These are phyloP conservation scores for Rhizopus delemar DNA, from an alignment of 371 early-diverging fungal species.

Conservation along the genomic window DNA sequence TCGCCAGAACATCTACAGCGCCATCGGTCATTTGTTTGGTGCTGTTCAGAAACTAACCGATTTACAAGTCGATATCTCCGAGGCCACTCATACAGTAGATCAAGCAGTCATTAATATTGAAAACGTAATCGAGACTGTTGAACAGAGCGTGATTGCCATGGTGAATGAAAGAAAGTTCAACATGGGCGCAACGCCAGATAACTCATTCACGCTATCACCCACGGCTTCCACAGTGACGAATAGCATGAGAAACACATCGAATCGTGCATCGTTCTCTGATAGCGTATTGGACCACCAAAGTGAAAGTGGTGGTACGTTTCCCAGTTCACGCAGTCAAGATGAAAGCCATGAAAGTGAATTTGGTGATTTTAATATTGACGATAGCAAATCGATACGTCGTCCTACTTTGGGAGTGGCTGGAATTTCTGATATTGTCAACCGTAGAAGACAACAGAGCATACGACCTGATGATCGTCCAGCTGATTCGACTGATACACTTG, in stretches of 20 bases:
- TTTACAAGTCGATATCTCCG: slow-evolving; percentile 17
- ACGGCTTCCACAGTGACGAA: not conserved
- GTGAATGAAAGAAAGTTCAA: slow-evolving; percentile 20
- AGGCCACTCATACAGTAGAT: slow-evolving; percentile 12
- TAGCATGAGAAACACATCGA: not conserved
- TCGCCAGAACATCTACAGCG: slow-evolving; percentile 65
- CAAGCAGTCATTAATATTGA: slow-evolving; percentile 11
- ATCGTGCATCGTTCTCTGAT: not conserved
- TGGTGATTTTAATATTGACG: not conserved
- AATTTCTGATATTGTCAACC: not conserved
- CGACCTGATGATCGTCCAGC: slow-evolving; percentile 9
- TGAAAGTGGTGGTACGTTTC: not conserved
- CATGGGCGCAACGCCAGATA: slow-evolving; percentile 8
- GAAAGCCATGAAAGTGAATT: not conserved
- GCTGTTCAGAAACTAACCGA: slow-evolving; percentile 54
- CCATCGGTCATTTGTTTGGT: slow-evolving; percentile 64
- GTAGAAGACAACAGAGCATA: slow-evolving; percentile 19
- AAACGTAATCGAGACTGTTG: slow-evolving; percentile 14
- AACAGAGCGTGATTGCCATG: slow-evolving; percentile 23
- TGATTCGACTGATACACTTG: slow-evolving; percentile 33
- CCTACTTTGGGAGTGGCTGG: not conserved
- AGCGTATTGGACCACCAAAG: not conserved
- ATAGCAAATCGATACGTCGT: slow-evolving; percentile 4
- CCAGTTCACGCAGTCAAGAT: slow-evolving; percentile 6
- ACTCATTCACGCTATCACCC: slow-evolving; percentile 5